Conservation (phyloP, 1,284 basidiomycete species). For the Tilletiopsis washingtonensis region DNA sequence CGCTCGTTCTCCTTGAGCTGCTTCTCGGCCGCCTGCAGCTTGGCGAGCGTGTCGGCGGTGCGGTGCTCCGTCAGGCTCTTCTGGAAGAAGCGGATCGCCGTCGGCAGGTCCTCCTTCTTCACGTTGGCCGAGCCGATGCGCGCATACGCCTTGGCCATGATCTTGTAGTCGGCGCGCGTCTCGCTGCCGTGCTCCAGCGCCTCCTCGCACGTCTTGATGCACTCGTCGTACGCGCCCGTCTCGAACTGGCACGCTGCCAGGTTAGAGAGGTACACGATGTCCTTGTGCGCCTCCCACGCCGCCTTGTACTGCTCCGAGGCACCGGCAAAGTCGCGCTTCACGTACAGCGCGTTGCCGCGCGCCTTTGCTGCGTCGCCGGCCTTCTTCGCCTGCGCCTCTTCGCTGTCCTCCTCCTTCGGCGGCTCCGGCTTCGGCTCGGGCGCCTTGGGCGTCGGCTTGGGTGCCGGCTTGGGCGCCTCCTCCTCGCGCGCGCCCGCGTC, state of each 20-base stretch:
- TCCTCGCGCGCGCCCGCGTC: constrained; percentile 49
- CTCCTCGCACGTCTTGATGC: constrained; percentile 84
- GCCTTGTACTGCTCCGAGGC: constrained; percentile 53
- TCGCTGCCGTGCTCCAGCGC: constrained; percentile 85
- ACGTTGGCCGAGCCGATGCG: constrained; percentile 79
- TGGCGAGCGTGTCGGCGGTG: constrained; percentile 83
- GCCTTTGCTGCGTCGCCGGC: constrained; percentile 47
- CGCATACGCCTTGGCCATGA: constrained; percentile 67
- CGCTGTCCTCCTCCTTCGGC: constrained; percentile 48
- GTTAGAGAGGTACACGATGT: constrained; percentile 72
- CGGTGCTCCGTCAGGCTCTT: constrained; percentile 87
- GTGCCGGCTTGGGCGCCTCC: constrained; percentile 40
- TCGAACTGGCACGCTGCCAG: constrained; percentile 80
- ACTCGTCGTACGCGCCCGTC: constrained; percentile 79
- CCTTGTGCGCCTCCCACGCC: constrained; percentile 90
- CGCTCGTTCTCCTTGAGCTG: constrained; percentile 68
- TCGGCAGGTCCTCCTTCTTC: constrained; percentile 68
- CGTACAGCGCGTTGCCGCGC: constrained; percentile 73
- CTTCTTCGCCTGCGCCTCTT: constrained; percentile 29
- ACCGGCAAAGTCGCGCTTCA: constrained; percentile 58
- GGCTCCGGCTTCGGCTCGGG: constrained; percentile 29
- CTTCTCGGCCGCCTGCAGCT: constrained; percentile 68
- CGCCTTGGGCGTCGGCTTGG: not conserved
- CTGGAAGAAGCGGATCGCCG: constrained; percentile 54
- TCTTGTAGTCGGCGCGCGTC: constrained; percentile 55